Conservation (phyloP, 768 basidiomycete species). For the Astraeus odoratus region DNA sequence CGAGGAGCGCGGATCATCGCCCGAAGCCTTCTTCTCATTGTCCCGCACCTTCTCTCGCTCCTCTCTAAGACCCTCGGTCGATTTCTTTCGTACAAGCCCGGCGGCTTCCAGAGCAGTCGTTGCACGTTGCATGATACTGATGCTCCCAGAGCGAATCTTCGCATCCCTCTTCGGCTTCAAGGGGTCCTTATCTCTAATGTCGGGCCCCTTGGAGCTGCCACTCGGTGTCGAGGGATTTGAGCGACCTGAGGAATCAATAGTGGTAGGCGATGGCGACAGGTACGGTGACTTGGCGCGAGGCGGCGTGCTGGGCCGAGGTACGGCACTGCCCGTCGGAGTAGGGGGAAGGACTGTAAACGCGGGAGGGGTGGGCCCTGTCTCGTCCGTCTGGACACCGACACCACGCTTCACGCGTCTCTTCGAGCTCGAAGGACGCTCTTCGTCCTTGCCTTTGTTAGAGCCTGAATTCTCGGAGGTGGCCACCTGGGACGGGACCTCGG, state of each 20-base stretch:
- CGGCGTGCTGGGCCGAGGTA: constrained; percentile 41
- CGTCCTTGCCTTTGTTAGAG: constrained; percentile 25
- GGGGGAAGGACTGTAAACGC: constrained; percentile 71
- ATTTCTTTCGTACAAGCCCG: constrained; percentile 78
- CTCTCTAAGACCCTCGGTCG: constrained; percentile 63
- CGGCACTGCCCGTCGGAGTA: constrained; percentile 52
- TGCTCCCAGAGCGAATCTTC: constrained; percentile 78
- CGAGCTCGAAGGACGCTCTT: constrained; percentile 14
- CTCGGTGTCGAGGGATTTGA: constrained; percentile 70
- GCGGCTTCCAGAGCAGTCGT: constrained; percentile 87
- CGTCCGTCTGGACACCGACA: constrained; percentile 42
- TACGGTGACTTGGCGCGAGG: constrained; percentile 45
- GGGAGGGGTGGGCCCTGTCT: constrained; percentile 37
- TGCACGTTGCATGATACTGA: constrained; percentile 94
- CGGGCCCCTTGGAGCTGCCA: constrained; percentile 46
- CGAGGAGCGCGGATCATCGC: constrained; percentile 57
- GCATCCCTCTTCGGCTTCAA: constrained; percentile 43
- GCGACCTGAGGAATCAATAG: constrained; percentile 40
- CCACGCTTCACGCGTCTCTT: constrained; percentile 19
- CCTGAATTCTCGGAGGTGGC: constrained; percentile 11
- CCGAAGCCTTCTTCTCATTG: constrained; percentile 34
- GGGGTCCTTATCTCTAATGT: constrained; percentile 41
- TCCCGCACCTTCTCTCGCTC: constrained; percentile 42
- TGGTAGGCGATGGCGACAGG: constrained; percentile 50
- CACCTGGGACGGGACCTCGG: constrained; percentile 15